phyloP scores from a whole-genome alignment of 2,329 filamentous ascomycete species.

The Apiospora phragmitis region DNA sequence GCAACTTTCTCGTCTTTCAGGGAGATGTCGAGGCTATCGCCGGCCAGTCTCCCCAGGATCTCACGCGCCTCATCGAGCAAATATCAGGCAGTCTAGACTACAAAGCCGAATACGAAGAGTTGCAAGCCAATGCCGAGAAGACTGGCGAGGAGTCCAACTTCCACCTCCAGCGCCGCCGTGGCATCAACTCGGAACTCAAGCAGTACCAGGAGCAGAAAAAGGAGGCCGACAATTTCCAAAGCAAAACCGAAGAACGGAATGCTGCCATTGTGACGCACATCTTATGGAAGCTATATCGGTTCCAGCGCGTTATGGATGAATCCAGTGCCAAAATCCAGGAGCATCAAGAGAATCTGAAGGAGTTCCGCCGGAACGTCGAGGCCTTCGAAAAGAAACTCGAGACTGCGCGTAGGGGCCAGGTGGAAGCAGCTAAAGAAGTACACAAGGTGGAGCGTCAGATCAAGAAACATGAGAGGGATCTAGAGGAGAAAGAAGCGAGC shows the following conservation, averaged over 20 bases:
- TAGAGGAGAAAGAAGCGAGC: slow-evolving; percentile 82
- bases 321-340: slow-evolving; percentile 88
- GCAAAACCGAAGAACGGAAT: slow-evolving; percentile 87
- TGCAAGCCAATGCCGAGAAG: slow-evolving; percentile 85
- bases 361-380: slow-evolving; percentile 84
- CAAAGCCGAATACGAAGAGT: slow-evolving; percentile 87
- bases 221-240: slow-evolving; percentile 90
- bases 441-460: slow-evolving; percentile 82
- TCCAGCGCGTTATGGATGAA: slow-evolving; percentile 89
- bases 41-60: slow-evolving; percentile 88
- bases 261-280: slow-evolving; percentile 90
- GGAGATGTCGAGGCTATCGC: slow-evolving; percentile 97
- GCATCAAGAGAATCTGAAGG: slow-evolving; percentile 92
- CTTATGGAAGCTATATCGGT: slow-evolving; percentile 95
- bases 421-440: slow-evolving; percentile 73
- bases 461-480: slow-evolving; percentile 79
- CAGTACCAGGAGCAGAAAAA: slow-evolving; percentile 96
- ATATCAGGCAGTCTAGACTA: slow-evolving; percentile 95
- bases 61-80: slow-evolving; percentile 93
- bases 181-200: slow-evolving; percentile 97
- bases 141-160: slow-evolving; percentile 86
- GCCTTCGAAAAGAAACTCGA: slow-evolving; percentile 80
- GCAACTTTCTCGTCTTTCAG: slow-evolving; percentile 98
- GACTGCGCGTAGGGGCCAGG: slow-evolving; percentile 79
- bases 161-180: slow-evolving; percentile 84